Evolutionary conservation across 1,139 yeast species (phyloP).

Genomic region (Magnusiomyces clavatus): DNA sequence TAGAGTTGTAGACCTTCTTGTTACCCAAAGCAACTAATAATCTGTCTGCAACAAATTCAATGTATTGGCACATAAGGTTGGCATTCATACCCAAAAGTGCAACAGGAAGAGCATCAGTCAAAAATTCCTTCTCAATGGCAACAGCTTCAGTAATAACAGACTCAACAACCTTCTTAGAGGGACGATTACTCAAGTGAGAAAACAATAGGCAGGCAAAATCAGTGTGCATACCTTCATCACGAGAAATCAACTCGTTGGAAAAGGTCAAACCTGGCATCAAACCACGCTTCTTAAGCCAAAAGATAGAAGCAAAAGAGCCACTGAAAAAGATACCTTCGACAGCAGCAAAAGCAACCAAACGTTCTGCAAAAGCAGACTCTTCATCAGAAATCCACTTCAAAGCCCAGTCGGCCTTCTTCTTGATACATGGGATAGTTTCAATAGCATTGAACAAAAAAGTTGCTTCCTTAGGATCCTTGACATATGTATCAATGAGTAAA

Average conservation of each 20-base stretch:
- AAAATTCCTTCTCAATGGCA: constrained; percentile 84
- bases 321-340: constrained; percentile 98
- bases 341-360: constrained; percentile 97
- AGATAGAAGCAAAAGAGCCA: constrained; percentile 95
- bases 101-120: constrained; percentile 88
- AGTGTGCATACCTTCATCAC: constrained; percentile 98
- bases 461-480: constrained; percentile 90
- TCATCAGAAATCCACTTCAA: constrained; percentile 88
- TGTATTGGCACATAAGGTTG: constrained; percentile 91
- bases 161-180: constrained; percentile 68
- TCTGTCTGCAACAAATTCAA: constrained; percentile 96
- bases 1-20: constrained; percentile 75
- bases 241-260: constrained; percentile 92
- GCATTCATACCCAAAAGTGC: constrained; percentile 90
- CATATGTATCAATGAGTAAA: constrained; percentile 83
- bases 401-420: constrained; percentile 97
- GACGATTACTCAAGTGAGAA: constrained; percentile 87
- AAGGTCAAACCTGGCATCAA: constrained; percentile 97
- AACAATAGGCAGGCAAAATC: constrained; percentile 95
- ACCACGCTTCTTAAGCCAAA: constrained; percentile 97
- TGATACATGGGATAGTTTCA: constrained; percentile 88
- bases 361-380: constrained; percentile 84
- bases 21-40: constrained; percentile 83
- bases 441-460: constrained; percentile 87
- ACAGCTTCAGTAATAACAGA: constrained; percentile 93